phyloP scores from a whole-genome alignment of 768 basidiomycete species.

The Russula lepida region DNA sequence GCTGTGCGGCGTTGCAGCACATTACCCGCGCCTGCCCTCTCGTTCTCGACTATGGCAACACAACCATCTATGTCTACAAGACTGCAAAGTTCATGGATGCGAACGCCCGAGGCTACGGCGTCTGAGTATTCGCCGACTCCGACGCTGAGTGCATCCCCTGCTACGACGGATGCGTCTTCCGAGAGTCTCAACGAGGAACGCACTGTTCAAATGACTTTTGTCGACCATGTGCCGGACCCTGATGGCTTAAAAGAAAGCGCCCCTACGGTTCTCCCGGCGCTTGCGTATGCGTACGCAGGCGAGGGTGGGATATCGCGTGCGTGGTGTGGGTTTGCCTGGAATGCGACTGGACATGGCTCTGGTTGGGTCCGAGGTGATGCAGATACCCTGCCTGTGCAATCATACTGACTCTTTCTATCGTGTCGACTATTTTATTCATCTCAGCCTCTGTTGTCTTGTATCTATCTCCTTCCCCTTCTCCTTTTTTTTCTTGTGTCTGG shows the following conservation, averaged over 20 bases:
- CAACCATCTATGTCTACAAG: not conserved
- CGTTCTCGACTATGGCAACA: not conserved
- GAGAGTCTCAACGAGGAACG: constrained; percentile 20
- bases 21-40: not conserved
- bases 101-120: constrained; percentile 5
- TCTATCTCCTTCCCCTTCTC: constrained; percentile 6
- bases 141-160: constrained; percentile 18
- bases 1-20: constrained; percentile 11
- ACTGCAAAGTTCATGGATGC: constrained; percentile 9
- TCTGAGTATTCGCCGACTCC: constrained; percentile 21
- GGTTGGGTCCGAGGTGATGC: constrained; percentile 14
- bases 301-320: constrained; percentile 20
- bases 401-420: constrained; percentile 9
- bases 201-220: constrained; percentile 18
- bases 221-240: constrained; percentile 12
- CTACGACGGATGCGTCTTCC: constrained; percentile 18
- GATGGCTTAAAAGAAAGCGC: constrained; percentile 7
- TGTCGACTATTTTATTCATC: constrained; percentile 15
- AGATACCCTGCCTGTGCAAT: constrained; percentile 8
- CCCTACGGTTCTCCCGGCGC: constrained; percentile 6
- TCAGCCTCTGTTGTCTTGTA: constrained; percentile 4
- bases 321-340: constrained; percentile 20
- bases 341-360: constrained; percentile 5
- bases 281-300: constrained; percentile 21
- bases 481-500: constrained; percentile 13